These are phyloP conservation scores for Aspergillus floridensis DNA, from an alignment of 2,329 filamentous ascomycete genomes.

Conservation along the genomic window DNA sequence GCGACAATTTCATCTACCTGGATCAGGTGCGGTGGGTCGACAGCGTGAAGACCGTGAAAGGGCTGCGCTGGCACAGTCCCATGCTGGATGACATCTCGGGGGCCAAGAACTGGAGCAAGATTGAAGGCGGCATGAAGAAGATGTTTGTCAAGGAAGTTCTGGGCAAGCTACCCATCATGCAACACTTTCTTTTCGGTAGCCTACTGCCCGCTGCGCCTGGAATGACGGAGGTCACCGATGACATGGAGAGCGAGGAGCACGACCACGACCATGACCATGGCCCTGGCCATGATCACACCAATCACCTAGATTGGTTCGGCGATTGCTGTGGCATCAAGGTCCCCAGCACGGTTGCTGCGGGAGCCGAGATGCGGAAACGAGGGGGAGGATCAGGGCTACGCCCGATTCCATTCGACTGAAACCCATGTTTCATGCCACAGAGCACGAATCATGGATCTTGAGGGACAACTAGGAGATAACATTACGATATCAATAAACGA, in stretches of 20 bases:
- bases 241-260: conserved; percentile 54
- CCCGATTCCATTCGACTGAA: conserved; percentile 49
- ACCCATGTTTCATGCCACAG: neutral
- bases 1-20: conserved; percentile 80
- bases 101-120: conserved; percentile 84
- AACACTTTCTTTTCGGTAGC: conserved; percentile 93
- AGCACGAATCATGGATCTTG: neutral
- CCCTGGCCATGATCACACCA: conserved; percentile 68
- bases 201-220: conserved; percentile 75
- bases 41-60: conserved; percentile 92
- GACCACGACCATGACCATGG: conserved; percentile 60
- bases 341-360: conserved; percentile 87
- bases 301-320: conserved; percentile 66
- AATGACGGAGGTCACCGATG: conserved; percentile 60
- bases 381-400: conserved; percentile 64
- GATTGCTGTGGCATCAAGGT: conserved; percentile 99
- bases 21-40: conserved; percentile 94
- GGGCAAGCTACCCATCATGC: conserved; percentile 93
- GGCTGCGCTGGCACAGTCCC: conserved; percentile 90
- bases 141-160: conserved; percentile 96
- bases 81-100: conserved; percentile 98
- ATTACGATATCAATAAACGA: neutral
- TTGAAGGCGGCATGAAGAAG: conserved; percentile 89
- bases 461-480: conserved; percentile 1
- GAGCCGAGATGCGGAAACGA: conserved; percentile 80